These are phyloP conservation scores for Populus tremula DNA, from an alignment of 345 rosid species.

Conservation along the genomic window DNA sequence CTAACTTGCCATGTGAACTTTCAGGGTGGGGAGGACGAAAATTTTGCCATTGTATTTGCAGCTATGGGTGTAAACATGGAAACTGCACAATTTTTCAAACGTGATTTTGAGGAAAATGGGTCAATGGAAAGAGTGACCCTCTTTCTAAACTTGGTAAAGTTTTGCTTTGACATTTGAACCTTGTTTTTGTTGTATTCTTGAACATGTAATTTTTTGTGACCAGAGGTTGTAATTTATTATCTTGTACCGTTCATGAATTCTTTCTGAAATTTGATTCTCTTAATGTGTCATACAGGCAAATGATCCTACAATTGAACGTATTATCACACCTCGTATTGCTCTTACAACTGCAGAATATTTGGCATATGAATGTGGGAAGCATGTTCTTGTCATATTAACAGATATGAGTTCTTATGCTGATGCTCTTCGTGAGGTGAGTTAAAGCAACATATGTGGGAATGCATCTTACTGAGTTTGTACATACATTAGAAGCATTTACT, in stretches of 20 bases:
- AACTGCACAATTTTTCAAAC: conserved; percentile 95
- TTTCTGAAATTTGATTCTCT: conserved; percentile 6
- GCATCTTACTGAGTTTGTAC: background rate
- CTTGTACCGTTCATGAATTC: background rate
- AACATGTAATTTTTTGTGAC: background rate
- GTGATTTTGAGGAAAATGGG: conserved; percentile 97
- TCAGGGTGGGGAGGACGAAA: conserved; percentile 85
- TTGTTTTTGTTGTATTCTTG: background rate
- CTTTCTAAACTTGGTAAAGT: conserved; percentile 73
- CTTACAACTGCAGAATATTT: conserved; percentile 94
- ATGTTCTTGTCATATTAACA: conserved; percentile 90
- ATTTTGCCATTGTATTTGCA: conserved; percentile 95
- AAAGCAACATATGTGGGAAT: background rate
- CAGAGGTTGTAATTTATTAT: background rate
- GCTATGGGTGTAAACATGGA: conserved; percentile 99
- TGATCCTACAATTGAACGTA: conserved; percentile 96
- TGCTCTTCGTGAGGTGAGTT: conserved; percentile 92
- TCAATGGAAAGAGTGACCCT: conserved; percentile 98
- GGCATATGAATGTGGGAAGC: conserved; percentile 98
- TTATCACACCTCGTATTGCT: conserved; percentile 93
- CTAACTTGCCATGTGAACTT: conserved; percentile 15
- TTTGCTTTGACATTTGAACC: background rate
- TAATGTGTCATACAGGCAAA: conserved; percentile 58
- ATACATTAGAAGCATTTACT: background rate
- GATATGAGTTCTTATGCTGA: conserved; percentile 99